Evolutionary conservation across 306 rosid species (phyloP).

Genomic region (Prinsepia uniflora): DNA sequence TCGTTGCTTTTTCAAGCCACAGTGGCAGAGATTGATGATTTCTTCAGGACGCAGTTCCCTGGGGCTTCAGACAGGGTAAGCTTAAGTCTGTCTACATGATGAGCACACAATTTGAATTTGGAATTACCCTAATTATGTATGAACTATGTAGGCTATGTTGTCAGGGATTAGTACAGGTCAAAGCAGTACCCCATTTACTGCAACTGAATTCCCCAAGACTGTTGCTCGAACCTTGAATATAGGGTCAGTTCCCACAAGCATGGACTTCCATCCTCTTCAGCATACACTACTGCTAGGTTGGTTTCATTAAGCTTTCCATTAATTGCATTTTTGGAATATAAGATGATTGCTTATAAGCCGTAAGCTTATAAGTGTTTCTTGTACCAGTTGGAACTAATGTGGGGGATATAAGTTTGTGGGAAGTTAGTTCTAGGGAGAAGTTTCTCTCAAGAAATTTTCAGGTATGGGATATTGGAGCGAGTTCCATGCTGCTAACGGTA

Average conservation of each 20-base stretch:
- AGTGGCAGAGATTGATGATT: conserved; percentile 55
- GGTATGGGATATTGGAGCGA: conserved; percentile 70
- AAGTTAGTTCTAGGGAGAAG: conserved; percentile 73
- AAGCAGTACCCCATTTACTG: conserved; percentile 40
- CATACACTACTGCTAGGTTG: conserved; percentile 85
- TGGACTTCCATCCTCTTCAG: conserved; percentile 91
- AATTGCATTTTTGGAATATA: neutral
- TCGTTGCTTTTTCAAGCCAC: conserved; percentile 47
- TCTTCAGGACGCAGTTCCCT: conserved; percentile 52
- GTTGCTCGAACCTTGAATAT: conserved; percentile 58
- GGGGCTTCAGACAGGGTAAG: conserved; percentile 70
- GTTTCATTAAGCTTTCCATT: conserved; percentile 10
- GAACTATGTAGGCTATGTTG: conserved; percentile 54
- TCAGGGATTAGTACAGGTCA: conserved; percentile 57
- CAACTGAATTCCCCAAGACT: conserved; percentile 63
- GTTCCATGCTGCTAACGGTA: conserved; percentile 75
- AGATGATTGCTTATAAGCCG: neutral
- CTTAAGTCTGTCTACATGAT: neutral
- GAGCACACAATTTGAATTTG: conserved; percentile 6
- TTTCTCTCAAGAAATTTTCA: conserved; percentile 64
- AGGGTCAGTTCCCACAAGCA: conserved; percentile 77
- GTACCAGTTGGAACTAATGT: conserved; percentile 71
- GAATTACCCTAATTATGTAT: neutral
- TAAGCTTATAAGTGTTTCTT: conserved; percentile 7
- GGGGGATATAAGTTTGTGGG: conserved; percentile 92